These are phyloP conservation scores for Prunella vulgaris DNA, from an alignment of 257 asterid species.

Conservation along the genomic window DNA sequence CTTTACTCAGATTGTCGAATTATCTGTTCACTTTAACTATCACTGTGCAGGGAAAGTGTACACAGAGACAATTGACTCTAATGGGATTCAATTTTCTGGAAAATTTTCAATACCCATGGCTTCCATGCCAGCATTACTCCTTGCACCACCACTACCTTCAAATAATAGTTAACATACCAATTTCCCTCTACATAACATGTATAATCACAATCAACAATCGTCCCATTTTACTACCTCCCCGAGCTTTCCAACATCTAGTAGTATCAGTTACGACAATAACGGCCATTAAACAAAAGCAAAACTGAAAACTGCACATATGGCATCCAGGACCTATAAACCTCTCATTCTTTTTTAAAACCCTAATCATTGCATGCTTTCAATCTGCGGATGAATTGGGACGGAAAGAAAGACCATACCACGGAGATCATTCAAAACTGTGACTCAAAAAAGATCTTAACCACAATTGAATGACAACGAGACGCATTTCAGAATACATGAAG, in stretches of 20 bases:
- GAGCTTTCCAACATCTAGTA: neutral
- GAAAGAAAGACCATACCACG: neutral
- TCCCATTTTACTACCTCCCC: neutral
- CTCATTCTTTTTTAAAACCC: neutral
- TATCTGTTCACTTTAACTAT: neutral
- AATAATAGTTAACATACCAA: neutral
- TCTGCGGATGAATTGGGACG: neutral
- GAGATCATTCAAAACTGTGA: neutral
- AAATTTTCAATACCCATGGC: neutral
- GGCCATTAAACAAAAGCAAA: neutral
- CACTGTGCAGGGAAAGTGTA: neutral
- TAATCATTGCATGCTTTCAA: neutral
- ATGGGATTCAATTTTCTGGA: neutral
- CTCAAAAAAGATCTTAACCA: neutral
- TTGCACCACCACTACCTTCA: neutral
- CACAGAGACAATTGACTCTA: neutral
- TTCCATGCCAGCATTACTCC: neutral
- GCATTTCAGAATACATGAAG: neutral
- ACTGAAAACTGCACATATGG: neutral
- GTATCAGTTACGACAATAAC: neutral
- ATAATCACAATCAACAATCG: neutral
- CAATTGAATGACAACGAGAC: neutral
- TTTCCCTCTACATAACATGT: neutral
- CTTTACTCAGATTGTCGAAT: neutral
- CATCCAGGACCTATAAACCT: neutral